A percentile compares a stretch with the other conserved stretches of the same genome.
phyloP scores from a whole-genome alignment of 441 rosid genomes.

The Macaranga tanarius region DNA sequence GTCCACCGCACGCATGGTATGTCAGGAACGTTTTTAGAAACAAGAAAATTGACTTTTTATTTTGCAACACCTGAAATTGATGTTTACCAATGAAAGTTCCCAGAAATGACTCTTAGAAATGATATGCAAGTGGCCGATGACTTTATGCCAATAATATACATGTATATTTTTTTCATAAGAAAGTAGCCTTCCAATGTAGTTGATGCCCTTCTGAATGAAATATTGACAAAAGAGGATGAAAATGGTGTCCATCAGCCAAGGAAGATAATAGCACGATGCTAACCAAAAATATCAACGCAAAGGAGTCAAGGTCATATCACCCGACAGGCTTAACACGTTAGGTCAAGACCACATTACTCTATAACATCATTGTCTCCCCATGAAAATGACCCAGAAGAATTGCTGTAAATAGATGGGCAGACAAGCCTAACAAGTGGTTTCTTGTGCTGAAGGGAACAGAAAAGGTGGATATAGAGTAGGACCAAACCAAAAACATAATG shows the following conservation, averaged over 20 bases:
- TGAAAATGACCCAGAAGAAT: constrained; percentile 23
- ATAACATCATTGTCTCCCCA: constrained; percentile 15
- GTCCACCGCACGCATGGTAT: constrained; percentile 1
- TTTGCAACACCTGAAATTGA: neutral
- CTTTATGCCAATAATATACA: neutral
- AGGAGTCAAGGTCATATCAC: constrained; percentile 8
- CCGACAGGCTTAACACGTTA: neutral
- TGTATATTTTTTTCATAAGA: too few relatives aligned
- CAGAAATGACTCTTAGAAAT: neutral
- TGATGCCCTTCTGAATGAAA: too few relatives aligned
- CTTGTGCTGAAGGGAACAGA: neutral
- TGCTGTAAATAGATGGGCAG: neutral
- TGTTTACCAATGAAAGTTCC: neutral
- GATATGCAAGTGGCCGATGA: neutral
- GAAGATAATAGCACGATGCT: too few relatives aligned
- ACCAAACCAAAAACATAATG: neutral
- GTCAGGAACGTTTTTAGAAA: neutral
- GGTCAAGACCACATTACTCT: neutral
- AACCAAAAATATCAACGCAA: neutral
- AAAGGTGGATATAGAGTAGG: constrained; percentile 14
- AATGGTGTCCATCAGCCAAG: too few relatives aligned
- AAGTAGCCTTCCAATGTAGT: too few relatives aligned
- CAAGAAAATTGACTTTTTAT: neutral
- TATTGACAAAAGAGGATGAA: too few relatives aligned
- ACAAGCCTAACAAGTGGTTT: constrained; percentile 16